Base-by-base conservation (phyloP, 352 stramenopile species). In the Pythium insidiosum region DNA sequence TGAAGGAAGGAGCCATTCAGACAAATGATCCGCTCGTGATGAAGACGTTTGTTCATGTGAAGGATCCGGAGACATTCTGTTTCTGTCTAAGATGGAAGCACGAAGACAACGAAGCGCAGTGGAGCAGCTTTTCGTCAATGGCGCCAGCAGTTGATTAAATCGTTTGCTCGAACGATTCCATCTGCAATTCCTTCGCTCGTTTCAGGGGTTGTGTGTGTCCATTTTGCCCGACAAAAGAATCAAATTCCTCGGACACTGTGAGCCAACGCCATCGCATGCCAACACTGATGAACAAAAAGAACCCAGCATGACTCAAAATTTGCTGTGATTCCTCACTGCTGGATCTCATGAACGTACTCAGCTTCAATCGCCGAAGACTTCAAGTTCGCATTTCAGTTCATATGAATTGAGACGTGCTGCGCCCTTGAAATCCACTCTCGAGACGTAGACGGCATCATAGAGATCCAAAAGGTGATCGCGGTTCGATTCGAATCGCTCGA, bases 361-460 rank as follows among this genome's bases (percentile, higher is more conserved):
- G 31, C 12, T 37, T 37, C 31, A 37, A 37, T 12, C 31, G 31
- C 31, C 31, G 31, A 37, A 37, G 4, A 37, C 20, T 37, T 37
- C 31, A 37, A 37, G 31, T 20, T 37, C 31, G 31, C 11, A 16
- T 37, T 16, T 37, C 31, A 37, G 20, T 34, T 34, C 28, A 34
- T 15, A 34, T 15, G 28, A 34, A 34, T 34, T n/a, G n/a, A n/a
- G n/a, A n/a, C n/a, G n/a, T 1, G 75, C 84, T 16, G 88, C 43
- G 20, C 63, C 71, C 33, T 68, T 72, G 36, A 92, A 63, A 48
- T 88, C 65, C 24, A 92, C 56, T 19, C 73, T 71, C 22, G 79
- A 89, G 45, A 88, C 85, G 21, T 77, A 76, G 22, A 92, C 74
- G 4, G 73, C 79, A 4, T 51, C 63, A 12, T 86, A 56, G 16